A percentile compares a stretch with the other conserved stretches of the same genome.
Conservation (phyloP, 371 early-diverging fungal species). For the Rhizomucor pusillus region DNA sequence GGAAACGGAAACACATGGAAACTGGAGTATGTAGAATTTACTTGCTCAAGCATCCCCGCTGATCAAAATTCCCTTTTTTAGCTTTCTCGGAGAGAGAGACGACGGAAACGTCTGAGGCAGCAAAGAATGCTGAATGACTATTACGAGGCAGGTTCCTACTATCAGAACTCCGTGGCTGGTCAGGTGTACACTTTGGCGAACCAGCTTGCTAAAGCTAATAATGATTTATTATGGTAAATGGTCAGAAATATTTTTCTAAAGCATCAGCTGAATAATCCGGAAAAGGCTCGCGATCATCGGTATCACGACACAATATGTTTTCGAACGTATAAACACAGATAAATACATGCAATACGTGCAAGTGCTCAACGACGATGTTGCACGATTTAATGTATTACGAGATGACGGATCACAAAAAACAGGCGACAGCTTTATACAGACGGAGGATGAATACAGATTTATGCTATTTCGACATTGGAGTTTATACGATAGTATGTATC, state of each 20-base stretch:
- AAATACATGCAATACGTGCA: constrained; percentile 54
- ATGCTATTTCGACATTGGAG: constrained; percentile 92
- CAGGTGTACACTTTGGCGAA: constrained; percentile 54
- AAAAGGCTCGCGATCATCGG: constrained; percentile 71
- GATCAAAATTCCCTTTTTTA: neutral
- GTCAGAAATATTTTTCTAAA: neutral
- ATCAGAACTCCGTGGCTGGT: constrained; percentile 55
- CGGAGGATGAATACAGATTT: constrained; percentile 75
- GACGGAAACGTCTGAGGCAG: constrained; percentile 18
- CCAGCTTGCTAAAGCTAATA: constrained; percentile 57
- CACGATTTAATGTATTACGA: constrained; percentile 40
- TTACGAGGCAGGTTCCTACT: constrained; percentile 55
- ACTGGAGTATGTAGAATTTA: constrained; percentile 10
- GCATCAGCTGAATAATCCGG: neutral
- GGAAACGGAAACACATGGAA: constrained; percentile 32
- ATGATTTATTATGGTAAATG: constrained; percentile 59
- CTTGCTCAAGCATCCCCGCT: neutral
- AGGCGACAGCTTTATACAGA: constrained; percentile 22
- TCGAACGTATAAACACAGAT: constrained; percentile 59
- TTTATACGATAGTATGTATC: constrained; percentile 81
- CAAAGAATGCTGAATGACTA: constrained; percentile 50
- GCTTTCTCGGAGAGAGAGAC: constrained; percentile 10
- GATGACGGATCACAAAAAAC: constrained; percentile 8
- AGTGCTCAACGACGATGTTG: constrained; percentile 58
- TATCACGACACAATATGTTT: constrained; percentile 67